Conservation (phyloP, 2,329 filamentous ascomycete species). For the Myriosclerotinia curreyana region DNA sequence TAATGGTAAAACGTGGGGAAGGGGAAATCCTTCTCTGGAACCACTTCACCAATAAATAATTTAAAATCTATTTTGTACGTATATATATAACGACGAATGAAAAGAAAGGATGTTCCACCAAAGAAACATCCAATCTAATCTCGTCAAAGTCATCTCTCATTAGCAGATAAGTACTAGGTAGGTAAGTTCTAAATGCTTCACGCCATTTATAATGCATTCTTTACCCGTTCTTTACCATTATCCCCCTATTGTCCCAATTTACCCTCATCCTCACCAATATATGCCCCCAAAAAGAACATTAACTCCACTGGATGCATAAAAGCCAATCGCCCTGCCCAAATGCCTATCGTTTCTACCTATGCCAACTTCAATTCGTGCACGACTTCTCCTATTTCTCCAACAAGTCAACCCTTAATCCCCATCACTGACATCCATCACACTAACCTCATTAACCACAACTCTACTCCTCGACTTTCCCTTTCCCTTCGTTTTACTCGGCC, state of each 20-base stretch:
- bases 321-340: neutral
- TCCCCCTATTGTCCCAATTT: neutral
- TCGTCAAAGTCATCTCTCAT: neutral
- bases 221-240: neutral
- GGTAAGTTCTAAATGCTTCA: constrained; percentile 14
- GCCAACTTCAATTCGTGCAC: neutral
- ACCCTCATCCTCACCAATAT: neutral
- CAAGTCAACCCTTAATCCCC: constrained; percentile 43
- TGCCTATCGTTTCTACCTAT: neutral
- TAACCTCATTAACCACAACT: constrained; percentile 41
- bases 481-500: constrained; percentile 44
- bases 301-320: neutral
- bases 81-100: no score
- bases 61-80: no score
- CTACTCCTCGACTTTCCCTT: constrained; percentile 43
- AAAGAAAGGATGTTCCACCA: no score
- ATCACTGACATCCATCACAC: constrained; percentile 57
- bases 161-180: neutral
- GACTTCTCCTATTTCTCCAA: neutral
- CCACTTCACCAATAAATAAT: no score
- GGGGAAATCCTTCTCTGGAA: no score
- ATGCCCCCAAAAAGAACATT: neutral
- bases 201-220: constrained; percentile 15
- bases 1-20: no score
- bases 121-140: neutral